Conservation (phyloP, 2,329 filamentous ascomycete genomes). For the Hysterium pulicare region DNA sequence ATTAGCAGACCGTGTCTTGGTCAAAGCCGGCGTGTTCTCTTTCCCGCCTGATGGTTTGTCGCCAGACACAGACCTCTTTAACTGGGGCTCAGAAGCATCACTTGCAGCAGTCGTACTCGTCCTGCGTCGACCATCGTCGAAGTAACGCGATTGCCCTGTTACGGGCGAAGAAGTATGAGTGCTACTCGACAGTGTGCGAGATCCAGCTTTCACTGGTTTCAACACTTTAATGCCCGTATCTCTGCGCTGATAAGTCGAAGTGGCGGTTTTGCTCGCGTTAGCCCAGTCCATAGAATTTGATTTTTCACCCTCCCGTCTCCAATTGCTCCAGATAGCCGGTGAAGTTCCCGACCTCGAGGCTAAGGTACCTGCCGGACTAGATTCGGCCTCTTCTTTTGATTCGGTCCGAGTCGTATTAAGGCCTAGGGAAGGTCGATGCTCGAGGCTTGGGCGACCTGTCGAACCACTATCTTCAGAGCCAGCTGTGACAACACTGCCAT, state of each 20-base stretch:
- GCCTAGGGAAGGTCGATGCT: slow-evolving; percentile 25
- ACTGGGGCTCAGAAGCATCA: slow-evolving; percentile 11
- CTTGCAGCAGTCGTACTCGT: slow-evolving; percentile 16
- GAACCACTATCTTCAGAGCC: slow-evolving; percentile 30
- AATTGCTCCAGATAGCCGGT: slow-evolving; percentile 48
- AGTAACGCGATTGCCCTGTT: slow-evolving; percentile 45
- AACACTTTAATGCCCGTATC: slow-evolving; percentile 85
- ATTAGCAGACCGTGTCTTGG: slow-evolving; percentile 63
- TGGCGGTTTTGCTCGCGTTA: slow-evolving; percentile 54
- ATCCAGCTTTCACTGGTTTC: slow-evolving; percentile 66
- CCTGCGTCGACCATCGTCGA: slow-evolving; percentile 46
- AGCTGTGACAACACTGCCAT: slow-evolving; percentile 12
- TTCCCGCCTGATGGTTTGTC: slow-evolving; percentile 25
- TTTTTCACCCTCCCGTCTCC: slow-evolving; percentile 44
- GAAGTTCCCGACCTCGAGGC: slow-evolving; percentile 29
- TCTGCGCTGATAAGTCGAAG: slow-evolving; percentile 64
- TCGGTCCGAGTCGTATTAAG: slow-evolving; percentile 18
- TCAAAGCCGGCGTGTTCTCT: slow-evolving; percentile 34
- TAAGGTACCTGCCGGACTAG: slow-evolving; percentile 13
- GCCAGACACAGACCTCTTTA: slow-evolving; percentile 27
- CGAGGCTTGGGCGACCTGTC: slow-evolving; percentile 25
- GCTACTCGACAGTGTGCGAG: slow-evolving; percentile 45
- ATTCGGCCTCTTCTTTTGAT: slow-evolving; percentile 17
- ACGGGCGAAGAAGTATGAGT: slow-evolving; percentile 20
- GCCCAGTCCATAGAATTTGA: slow-evolving; percentile 48